A percentile compares a stretch with the other conserved stretches of the same genome.
Evolutionary conservation across 441 rosid genomes (phyloP).

Genomic region (California macrophylla): DNA sequence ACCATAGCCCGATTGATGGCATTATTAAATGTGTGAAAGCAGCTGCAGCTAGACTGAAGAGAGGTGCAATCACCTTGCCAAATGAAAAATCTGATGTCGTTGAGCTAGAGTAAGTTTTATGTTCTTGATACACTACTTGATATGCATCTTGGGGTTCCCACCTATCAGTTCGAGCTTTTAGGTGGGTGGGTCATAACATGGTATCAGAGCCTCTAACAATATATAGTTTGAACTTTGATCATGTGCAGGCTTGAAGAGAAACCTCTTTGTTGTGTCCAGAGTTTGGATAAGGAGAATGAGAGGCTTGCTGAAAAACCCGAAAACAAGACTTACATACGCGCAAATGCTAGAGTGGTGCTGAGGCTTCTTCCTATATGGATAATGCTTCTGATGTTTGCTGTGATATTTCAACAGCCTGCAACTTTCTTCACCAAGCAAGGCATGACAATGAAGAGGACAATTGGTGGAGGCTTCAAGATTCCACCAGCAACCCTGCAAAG

Average conservation of each 20-base stretch:
- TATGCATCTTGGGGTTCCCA: too few species aligned
- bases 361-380: slow-evolving; percentile 80
- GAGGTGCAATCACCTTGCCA: slow-evolving; percentile 30
- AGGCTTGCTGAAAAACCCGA: slow-evolving; percentile 21
- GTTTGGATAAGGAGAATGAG: slow-evolving; percentile 10
- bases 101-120: slow-evolving; percentile 73
- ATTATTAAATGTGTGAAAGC: slow-evolving; percentile 33
- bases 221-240: too few species aligned
- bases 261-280: slow-evolving; percentile 47
- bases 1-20: slow-evolving; percentile 20
- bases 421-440: slow-evolving; percentile 94
- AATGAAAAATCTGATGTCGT: slow-evolving; percentile 29
- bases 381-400: slow-evolving; percentile 78
- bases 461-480: slow-evolving; percentile 60
- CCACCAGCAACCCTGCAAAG: slow-evolving; percentile 93
- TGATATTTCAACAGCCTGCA: slow-evolving; percentile 74
- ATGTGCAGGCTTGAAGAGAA: slow-evolving; percentile 58
- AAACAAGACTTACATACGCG: slow-evolving; percentile 16
- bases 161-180: neutral
- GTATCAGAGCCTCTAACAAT: too few species aligned
- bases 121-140: too few species aligned
- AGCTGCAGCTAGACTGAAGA: slow-evolving; percentile 20
- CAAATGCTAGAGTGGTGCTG: slow-evolving; percentile 38
- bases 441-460: slow-evolving; percentile 65
- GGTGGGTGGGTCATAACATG: too few species aligned